Percentiles rank a stretch among this genome's conserved stretches.
These are phyloP conservation scores for Ascochyta koolunga DNA, from an alignment of 2,329 filamentous ascomycete species.

Conservation along the genomic window DNA sequence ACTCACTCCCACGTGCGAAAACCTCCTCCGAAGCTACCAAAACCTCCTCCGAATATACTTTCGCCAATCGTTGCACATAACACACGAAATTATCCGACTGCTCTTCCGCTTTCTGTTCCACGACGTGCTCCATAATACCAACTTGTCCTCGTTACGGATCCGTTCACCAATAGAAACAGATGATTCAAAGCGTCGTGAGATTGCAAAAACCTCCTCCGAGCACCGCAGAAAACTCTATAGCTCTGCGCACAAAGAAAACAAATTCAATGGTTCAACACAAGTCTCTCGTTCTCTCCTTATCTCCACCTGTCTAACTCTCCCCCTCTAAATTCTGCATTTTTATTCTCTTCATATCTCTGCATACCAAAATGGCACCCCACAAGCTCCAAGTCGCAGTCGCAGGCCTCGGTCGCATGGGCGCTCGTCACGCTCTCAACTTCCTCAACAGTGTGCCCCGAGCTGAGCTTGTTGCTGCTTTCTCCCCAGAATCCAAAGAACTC, in stretches of 20 bases:
- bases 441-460: conserved; percentile 55
- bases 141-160: not conserved
- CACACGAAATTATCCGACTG: not conserved
- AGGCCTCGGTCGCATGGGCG: conserved; percentile 61
- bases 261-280: not conserved
- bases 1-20: conserved; percentile 1
- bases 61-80: conserved; percentile 7
- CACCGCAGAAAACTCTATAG: conserved; percentile 7
- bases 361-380: conserved; percentile 27
- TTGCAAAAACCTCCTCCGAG: conserved; percentile 17
- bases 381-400: conserved; percentile 53
- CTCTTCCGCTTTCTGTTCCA: not conserved
- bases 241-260: conserved; percentile 4
- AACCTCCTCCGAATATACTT: conserved; percentile 13
- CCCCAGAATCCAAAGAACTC: conserved; percentile 53
- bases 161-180: conserved; percentile 3
- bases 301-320: not conserved
- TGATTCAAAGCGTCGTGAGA: not conserved
- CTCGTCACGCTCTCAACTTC: conserved; percentile 59
- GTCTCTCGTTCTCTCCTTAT: not conserved
- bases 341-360: not conserved
- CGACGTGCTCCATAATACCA: not conserved
- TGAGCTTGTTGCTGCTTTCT: conserved; percentile 58
- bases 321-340: not conserved
- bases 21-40: conserved; percentile 12